phyloP scores from a whole-genome alignment of 129 eudicot genomes.

The Flaveria bidentis region DNA sequence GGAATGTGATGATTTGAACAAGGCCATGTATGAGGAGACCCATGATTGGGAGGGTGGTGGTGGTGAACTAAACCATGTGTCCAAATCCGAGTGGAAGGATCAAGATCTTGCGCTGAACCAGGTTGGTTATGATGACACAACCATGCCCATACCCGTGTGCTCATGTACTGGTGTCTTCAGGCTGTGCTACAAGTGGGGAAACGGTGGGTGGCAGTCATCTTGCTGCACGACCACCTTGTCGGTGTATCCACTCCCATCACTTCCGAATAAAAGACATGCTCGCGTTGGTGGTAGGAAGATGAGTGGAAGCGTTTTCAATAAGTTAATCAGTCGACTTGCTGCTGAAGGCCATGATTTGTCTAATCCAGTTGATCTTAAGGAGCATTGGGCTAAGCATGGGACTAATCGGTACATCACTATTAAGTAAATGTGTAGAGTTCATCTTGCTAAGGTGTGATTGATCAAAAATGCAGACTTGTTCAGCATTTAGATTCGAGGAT shows the following conservation, averaged over 20 bases:
- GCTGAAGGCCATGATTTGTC: conserved; percentile 84
- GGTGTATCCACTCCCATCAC: conserved; percentile 78
- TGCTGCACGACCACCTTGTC: conserved; percentile 91
- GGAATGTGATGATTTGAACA: conserved; percentile 72
- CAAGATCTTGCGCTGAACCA: conserved; percentile 86
- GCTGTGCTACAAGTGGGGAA: conserved; percentile 95
- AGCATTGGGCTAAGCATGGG: conserved; percentile 97
- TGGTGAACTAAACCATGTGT: conserved; percentile 54
- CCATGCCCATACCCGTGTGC: conserved; percentile 91
- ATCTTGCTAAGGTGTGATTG: not conserved
- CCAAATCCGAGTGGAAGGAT: conserved; percentile 75
- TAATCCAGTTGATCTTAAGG: conserved; percentile 77
- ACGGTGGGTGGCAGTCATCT: conserved; percentile 84
- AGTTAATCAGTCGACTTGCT: conserved; percentile 79
- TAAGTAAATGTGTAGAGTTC: conserved; percentile 40
- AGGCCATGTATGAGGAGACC: conserved; percentile 52
- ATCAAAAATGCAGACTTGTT: conserved; percentile 15
- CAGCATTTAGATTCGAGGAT: conserved; percentile 23
- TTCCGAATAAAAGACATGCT: conserved; percentile 82
- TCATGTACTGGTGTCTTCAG: conserved; percentile 82
- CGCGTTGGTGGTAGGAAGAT: conserved; percentile 91
- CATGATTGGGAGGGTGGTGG: conserved; percentile 56
- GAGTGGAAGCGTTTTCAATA: conserved; percentile 93
- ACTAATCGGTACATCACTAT: conserved; percentile 94
- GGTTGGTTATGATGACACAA: conserved; percentile 70